phyloP scores from a whole-genome alignment of 176 grass and related monocot species.

The Poa pratensis region DNA sequence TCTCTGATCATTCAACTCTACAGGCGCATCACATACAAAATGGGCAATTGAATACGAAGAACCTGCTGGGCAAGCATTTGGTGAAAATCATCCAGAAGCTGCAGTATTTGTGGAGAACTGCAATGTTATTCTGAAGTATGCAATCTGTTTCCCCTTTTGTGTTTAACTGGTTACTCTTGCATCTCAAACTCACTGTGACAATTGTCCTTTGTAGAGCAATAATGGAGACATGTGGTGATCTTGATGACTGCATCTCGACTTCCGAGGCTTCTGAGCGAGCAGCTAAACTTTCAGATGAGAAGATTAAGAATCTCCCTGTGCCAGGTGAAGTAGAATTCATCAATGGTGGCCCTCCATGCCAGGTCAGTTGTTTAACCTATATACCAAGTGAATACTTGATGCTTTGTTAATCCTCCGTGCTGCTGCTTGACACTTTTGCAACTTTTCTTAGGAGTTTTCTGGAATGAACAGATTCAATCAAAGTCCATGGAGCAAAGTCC shows the following conservation, averaged over 20 bases:
- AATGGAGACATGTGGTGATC: conserved; percentile 71
- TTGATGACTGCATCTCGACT: conserved; percentile 62
- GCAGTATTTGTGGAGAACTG: conserved; percentile 79
- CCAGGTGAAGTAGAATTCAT: conserved; percentile 83
- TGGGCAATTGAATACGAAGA: conserved; percentile 88
- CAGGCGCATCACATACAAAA: conserved; percentile 69
- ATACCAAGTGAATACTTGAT: background rate
- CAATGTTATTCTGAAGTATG: conserved; percentile 77
- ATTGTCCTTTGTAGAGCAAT: conserved; percentile 49
- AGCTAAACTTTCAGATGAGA: conserved; percentile 55
- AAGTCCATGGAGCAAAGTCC: conserved; percentile 80
- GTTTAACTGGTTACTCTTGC: conserved; percentile 1
- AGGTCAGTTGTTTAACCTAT: conserved; percentile 47
- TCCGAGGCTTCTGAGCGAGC: conserved; percentile 59
- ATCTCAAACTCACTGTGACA: conserved; percentile 1
- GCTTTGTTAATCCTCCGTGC: background rate
- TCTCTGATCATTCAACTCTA: conserved; percentile 39
- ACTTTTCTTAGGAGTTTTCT: conserved; percentile 65
- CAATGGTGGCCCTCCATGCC: conserved; percentile 83
- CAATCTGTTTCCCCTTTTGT: background rate
- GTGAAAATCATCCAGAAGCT: conserved; percentile 72
- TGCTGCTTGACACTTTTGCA: background rate
- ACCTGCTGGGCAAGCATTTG: conserved; percentile 79
- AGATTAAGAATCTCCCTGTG: conserved; percentile 59
- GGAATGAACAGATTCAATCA: conserved; percentile 80